Percentiles rank a stretch among this genome's conserved stretches.
phyloP scores from a whole-genome alignment of 768 basidiomycete genomes.

The Mycena belliarum region DNA sequence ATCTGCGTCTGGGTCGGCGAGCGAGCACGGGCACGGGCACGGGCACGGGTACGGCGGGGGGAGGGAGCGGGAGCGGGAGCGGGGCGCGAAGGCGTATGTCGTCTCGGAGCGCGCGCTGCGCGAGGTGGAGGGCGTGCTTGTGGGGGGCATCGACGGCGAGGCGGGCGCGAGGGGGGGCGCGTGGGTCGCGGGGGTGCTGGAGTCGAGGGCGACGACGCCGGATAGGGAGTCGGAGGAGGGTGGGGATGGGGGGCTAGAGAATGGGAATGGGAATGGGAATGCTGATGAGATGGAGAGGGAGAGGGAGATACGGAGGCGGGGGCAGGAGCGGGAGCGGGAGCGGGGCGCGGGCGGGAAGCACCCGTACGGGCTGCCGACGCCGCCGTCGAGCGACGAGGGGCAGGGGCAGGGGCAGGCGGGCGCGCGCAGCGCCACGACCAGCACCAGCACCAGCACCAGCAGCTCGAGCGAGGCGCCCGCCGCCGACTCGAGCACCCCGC shows the following conservation, averaged over 20 bases:
- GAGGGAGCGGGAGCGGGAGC: not conserved
- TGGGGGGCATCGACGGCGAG: constrained; percentile 12
- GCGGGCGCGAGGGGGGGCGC: not conserved
- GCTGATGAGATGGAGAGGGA: not conserved
- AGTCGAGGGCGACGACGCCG: not conserved
- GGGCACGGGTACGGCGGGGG: no score
- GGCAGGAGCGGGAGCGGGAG: not conserved
- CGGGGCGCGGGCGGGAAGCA: not conserved
- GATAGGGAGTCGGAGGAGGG: no score
- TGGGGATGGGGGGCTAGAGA: no score
- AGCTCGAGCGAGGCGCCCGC: no score
- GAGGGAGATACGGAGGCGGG: not conserved
- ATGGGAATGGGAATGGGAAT: not conserved
- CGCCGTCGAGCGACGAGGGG: constrained; percentile 19
- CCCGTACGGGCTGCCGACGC: constrained; percentile 18
- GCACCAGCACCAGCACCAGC: no score
- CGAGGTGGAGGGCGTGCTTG: constrained; percentile 14
- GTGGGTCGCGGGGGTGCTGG: constrained; percentile 12
- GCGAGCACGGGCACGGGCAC: no score
- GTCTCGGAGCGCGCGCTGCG: constrained; percentile 15
- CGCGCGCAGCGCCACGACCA: no score
- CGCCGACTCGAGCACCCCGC: no score
- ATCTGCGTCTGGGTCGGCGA: no score
- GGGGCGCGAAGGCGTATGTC: constrained; percentile 15
- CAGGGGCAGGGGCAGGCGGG: not conserved